Evolutionary conservation across 306 rosid species (phyloP).

Genomic region (Clitoria ternatea): DNA sequence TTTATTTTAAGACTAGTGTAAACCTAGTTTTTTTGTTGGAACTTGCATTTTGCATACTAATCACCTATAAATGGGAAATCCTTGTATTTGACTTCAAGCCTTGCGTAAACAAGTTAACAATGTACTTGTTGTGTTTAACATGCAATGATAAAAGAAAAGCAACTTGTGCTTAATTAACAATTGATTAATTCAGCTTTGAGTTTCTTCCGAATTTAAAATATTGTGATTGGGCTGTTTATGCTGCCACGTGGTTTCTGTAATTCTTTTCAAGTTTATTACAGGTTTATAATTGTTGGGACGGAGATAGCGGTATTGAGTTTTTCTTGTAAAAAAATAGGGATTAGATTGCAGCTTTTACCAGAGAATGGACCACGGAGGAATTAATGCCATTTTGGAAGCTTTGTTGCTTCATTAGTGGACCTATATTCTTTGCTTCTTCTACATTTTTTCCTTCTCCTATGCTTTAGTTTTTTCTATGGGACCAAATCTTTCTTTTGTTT

Average conservation of each 20-base stretch:
- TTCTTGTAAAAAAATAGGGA: not conserved
- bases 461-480: not conserved
- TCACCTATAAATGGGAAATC: not conserved
- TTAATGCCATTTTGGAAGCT: slow-evolving; percentile 23
- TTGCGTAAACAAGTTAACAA: not conserved
- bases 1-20: not conserved
- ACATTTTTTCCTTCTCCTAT: not conserved
- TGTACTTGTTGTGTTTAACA: not conserved
- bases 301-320: not conserved
- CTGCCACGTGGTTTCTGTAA: slow-evolving; percentile 13
- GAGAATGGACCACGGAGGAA: slow-evolving; percentile 23
- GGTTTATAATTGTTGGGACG: not conserved
- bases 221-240: not conserved
- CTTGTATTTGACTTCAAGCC: not conserved
- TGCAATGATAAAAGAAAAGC: slow-evolving; percentile 27
- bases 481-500: not conserved
- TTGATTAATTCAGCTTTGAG: slow-evolving; percentile 5
- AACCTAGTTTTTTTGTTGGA: not conserved
- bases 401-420: slow-evolving; percentile 14
- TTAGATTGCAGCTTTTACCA: slow-evolving; percentile 1
- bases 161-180: slow-evolving; percentile 10
- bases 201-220: not conserved
- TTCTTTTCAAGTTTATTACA: not conserved
- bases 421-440: not conserved
- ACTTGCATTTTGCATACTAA: not conserved